These are phyloP conservation scores for Pythium brachiatum DNA, from an alignment of 352 stramenopile genomes.

Conservation along the genomic window DNA sequence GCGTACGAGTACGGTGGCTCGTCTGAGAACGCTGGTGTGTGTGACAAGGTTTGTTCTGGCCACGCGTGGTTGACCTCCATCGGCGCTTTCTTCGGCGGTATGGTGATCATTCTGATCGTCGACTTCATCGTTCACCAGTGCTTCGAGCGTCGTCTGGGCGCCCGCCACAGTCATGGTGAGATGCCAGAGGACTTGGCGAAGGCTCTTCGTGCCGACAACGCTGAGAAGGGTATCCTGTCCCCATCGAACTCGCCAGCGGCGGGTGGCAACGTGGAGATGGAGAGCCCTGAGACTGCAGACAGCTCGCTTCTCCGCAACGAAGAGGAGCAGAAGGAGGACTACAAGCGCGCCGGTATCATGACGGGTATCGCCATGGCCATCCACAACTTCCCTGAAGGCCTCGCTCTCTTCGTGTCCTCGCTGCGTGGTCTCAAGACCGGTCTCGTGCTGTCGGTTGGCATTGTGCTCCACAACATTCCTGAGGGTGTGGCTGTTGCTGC, in stretches of 20 bases:
- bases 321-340: constrained; percentile 39
- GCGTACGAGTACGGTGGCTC: constrained; percentile 57
- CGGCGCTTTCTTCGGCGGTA: constrained; percentile 50
- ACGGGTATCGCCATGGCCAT: constrained; percentile 95
- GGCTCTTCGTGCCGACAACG: constrained; percentile 8
- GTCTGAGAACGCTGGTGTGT: constrained; percentile 37
- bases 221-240: constrained; percentile 31
- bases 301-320: constrained; percentile 19
- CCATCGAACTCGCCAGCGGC: constrained; percentile 20
- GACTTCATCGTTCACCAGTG: constrained; percentile 62
- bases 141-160: constrained; percentile 27
- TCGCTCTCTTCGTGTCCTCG: constrained; percentile 94
- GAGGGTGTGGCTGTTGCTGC: constrained; percentile 93
- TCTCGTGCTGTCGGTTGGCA: constrained; percentile 91
- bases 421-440: constrained; percentile 89
- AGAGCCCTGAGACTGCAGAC: constrained; percentile 8
- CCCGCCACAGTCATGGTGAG: constrained; percentile 33
- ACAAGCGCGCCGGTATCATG: constrained; percentile 85
- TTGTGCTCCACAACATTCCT: constrained; percentile 97
- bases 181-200: constrained; percentile 27
- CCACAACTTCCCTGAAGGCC: constrained; percentile 97
- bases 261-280: background rate
- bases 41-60: constrained; percentile 54
- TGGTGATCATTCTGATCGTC: constrained; percentile 64
- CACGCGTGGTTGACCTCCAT: constrained; percentile 61